Conservation (phyloP, 371 early-diverging fungal genomes). For the Blakeslea trispora region DNA sequence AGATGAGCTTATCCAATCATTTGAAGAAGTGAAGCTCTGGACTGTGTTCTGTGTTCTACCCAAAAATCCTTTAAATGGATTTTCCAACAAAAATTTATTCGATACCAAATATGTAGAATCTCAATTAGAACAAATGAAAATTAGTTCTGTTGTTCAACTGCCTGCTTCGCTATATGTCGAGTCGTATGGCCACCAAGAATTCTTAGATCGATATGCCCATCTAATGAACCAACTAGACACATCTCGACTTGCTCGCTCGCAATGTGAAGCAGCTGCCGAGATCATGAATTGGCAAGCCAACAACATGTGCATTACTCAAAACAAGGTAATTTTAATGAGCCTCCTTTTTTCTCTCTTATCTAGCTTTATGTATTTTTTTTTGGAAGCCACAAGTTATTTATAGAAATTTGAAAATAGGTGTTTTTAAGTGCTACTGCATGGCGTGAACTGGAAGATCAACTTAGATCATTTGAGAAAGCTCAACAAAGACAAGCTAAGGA, state of each 20-base stretch:
- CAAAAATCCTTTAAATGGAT: constrained; percentile 48
- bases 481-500: constrained; percentile 46
- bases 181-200: constrained; percentile 60
- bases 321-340: constrained; percentile 35
- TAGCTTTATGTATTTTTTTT: too few species aligned
- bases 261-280: constrained; percentile 60
- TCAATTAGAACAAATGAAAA: constrained; percentile 58
- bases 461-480: constrained; percentile 51
- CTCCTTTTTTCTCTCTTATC: too few species aligned
- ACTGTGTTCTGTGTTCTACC: constrained; percentile 80
- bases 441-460: constrained; percentile 69
- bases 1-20: constrained; percentile 75
- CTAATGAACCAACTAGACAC: constrained; percentile 47
- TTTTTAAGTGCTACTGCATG: constrained; percentile 76
- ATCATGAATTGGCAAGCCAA: constrained; percentile 66
- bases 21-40: constrained; percentile 87
- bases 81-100: constrained; percentile 33
- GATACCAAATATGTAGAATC: constrained; percentile 59
- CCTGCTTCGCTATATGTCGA: constrained; percentile 58
- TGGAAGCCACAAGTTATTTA: neutral
- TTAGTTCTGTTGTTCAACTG: constrained; percentile 53
- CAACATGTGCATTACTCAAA: constrained; percentile 73
- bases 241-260: constrained; percentile 43
- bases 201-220: constrained; percentile 69
- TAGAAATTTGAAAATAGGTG: constrained; percentile 38